These are phyloP conservation scores for Candolleomyces efflorescens DNA, from an alignment of 768 basidiomycete genomes.

Conservation along the genomic window DNA sequence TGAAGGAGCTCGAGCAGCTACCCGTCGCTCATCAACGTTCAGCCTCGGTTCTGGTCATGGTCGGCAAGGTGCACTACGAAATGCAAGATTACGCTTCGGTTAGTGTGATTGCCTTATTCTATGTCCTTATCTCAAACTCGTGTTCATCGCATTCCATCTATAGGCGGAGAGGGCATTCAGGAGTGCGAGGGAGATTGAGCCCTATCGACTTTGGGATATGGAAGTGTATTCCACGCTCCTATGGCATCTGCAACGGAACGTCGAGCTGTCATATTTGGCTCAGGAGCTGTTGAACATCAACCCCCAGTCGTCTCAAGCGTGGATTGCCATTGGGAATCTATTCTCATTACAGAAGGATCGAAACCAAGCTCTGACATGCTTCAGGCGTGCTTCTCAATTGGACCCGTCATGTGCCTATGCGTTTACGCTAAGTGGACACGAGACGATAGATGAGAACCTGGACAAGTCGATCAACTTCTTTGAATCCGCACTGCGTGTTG, in stretches of 20 bases:
- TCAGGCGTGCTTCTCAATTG: slow-evolving; percentile 85
- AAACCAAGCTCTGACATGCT: slow-evolving; percentile 89
- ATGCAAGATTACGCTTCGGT: slow-evolving; percentile 85
- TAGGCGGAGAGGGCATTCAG: slow-evolving; percentile 91
- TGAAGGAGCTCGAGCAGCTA: slow-evolving; percentile 73
- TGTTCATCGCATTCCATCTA: slow-evolving; percentile 14
- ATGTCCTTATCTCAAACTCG: slow-evolving; percentile 25
- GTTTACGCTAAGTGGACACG: slow-evolving; percentile 94
- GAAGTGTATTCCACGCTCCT: slow-evolving; percentile 94
- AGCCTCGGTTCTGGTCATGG: slow-evolving; percentile 74
- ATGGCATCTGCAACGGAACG: slow-evolving; percentile 87
- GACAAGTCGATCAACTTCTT: slow-evolving; percentile 91
- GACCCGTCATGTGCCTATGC: slow-evolving; percentile 93
- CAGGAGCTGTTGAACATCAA: slow-evolving; percentile 87
- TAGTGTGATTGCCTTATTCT: slow-evolving; percentile 30
- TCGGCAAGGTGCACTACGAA: slow-evolving; percentile 88
- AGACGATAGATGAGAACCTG: slow-evolving; percentile 93
- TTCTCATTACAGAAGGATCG: slow-evolving; percentile 96
- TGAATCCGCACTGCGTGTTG: slow-evolving; percentile 85
- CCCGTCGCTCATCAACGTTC: slow-evolving; percentile 71
- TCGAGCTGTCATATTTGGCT: slow-evolving; percentile 86
- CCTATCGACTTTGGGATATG: slow-evolving; percentile 90
- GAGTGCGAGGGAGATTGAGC: slow-evolving; percentile 75
- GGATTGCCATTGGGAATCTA: slow-evolving; percentile 96
- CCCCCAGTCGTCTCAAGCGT: slow-evolving; percentile 80